Conservation (phyloP, 805 yeast species). For the Dipodascopsis tothii region DNA sequence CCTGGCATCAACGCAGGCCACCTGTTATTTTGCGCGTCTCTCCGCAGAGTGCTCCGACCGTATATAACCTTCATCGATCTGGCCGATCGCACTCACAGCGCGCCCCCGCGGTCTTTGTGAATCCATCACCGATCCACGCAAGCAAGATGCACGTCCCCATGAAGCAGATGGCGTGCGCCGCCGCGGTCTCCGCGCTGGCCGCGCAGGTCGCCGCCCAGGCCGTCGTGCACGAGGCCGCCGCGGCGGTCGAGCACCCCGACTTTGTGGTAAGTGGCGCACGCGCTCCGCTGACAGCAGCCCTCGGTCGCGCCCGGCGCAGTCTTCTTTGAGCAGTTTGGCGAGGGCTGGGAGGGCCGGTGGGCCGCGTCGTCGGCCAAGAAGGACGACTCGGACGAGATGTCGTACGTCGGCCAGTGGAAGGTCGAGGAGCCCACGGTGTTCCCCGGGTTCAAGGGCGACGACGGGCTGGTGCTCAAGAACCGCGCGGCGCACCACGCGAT, state of each 20-base stretch:
- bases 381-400: slow-evolving; percentile 37
- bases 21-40: too few species aligned
- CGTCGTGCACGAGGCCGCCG: slow-evolving; percentile 1
- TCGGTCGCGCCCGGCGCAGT: slow-evolving; percentile 4
- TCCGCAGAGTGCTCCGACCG: too few species aligned
- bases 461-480: slow-evolving; percentile 67
- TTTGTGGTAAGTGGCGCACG: slow-evolving; percentile 4
- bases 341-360: slow-evolving; percentile 40
- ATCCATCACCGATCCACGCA: too few species aligned
- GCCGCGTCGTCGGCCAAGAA: slow-evolving; percentile 45
- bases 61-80: too few species aligned
- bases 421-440: slow-evolving; percentile 54
- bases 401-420: slow-evolving; percentile 69
- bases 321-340: slow-evolving; percentile 42
- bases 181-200: slow-evolving; percentile 1
- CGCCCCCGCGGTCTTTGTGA: too few species aligned
- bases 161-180: too few species aligned
- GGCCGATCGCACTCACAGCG: too few species aligned
- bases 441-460: slow-evolving; percentile 58
- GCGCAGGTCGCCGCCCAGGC: slow-evolving; percentile 1
- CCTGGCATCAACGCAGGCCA: too few species aligned
- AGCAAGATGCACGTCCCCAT: too few species aligned
- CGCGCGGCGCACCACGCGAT: slow-evolving; percentile 81
- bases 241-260: slow-evolving; percentile 7
- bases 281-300: not conserved